Evolutionary conservation across 2,329 filamentous ascomycete species (phyloP), one percentile per base, ranked within the genome.

Genomic region (Plectosphaerella sp.): DNA sequence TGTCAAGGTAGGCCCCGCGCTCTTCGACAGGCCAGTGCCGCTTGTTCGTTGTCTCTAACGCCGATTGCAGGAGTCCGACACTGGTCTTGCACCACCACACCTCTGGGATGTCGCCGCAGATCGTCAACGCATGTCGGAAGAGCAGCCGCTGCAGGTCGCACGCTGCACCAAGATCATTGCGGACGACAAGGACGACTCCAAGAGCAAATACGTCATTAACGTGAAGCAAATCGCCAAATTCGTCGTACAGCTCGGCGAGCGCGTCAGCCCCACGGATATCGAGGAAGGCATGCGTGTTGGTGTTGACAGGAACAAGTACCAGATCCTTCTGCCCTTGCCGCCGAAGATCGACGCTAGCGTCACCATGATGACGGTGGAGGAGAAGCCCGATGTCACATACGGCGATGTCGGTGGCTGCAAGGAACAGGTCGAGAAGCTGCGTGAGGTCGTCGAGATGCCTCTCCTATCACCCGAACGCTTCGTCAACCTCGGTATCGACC

Each of bases 151-250:
- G 62, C 94, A 99, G 75, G 94, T 99, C 58, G 94, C 94, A 59
- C 83, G 94, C 66, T 99, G 94, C 80, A 99, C 94, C 54, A 99
- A 99, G 81, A 99, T 99, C 71, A 99, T 99, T 62, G 86, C 91
- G 56, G 93, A 97, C 67, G 92, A 96, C 69, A 93, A 94, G 73
- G 92, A 97, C 69, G 80, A 90, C 55, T 89, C 96, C 58, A 99
- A 99, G 83, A 96, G 89, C 84, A 99, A 97, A 85, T 99, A 99
- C 77, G 92, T 99, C 65, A 99, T 99, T 82, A 99, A 99, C 74
- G 93, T 99, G 62, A 99, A 99, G 80, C 94, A 99, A 73, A 99
- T 99, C 65, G 94, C 94, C 66, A 99, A 99, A 76, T 99, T 99
- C 65, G 94, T 99, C 48, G 94, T 99, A 59, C 94, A 97, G 72